These are phyloP conservation scores for Fusarium metavorans DNA, from an alignment of 2,329 filamentous ascomycete species.

Conservation along the genomic window DNA sequence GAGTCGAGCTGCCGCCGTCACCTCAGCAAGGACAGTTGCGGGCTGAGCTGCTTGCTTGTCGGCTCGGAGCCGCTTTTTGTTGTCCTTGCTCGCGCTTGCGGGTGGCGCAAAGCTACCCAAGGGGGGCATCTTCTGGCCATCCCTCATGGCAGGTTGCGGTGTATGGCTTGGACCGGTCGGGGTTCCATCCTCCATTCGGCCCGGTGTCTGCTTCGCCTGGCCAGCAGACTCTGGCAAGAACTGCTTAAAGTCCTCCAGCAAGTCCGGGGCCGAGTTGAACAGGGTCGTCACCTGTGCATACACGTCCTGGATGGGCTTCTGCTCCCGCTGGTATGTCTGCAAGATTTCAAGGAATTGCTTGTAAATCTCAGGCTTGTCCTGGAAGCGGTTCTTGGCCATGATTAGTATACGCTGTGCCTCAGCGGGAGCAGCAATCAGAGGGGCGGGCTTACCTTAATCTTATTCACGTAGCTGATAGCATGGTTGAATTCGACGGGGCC, in stretches of 20 bases:
- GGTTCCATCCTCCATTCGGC: slow-evolving; percentile 68
- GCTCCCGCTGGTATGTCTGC: slow-evolving; percentile 97
- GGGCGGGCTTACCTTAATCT: slow-evolving; percentile 85
- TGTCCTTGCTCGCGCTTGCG: slow-evolving; percentile 85
- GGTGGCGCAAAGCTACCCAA: slow-evolving; percentile 93
- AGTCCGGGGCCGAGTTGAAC: slow-evolving; percentile 92
- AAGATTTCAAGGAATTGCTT: slow-evolving; percentile 99
- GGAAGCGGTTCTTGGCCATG: slow-evolving; percentile 84
- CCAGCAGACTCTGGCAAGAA: slow-evolving; percentile 89
- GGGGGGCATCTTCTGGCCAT: slow-evolving; percentile 86
- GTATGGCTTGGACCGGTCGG: slow-evolving; percentile 63
- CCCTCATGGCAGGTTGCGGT: slow-evolving; percentile 65
- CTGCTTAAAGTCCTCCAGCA: slow-evolving; percentile 98
- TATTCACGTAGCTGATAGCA: slow-evolving; percentile 99
- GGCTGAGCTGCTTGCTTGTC: slow-evolving; percentile 66
- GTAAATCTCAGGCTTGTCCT: slow-evolving; percentile 97
- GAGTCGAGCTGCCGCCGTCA: slow-evolving; percentile 52
- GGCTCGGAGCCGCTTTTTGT: slow-evolving; percentile 83
- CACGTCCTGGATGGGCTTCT: slow-evolving; percentile 98
- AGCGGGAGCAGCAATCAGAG: neutral
- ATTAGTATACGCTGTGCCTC: slow-evolving; percentile 34
- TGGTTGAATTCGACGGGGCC: slow-evolving; percentile 99
- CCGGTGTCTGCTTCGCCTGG: slow-evolving; percentile 63
- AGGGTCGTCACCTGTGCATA: slow-evolving; percentile 96
- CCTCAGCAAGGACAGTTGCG: slow-evolving; percentile 58